A percentile compares a stretch with the other conserved stretches of the same genome.
Evolutionary conservation across 371 early-diverging fungal genomes (phyloP).

Genomic region (Basidiobolus meristosporus): DNA sequence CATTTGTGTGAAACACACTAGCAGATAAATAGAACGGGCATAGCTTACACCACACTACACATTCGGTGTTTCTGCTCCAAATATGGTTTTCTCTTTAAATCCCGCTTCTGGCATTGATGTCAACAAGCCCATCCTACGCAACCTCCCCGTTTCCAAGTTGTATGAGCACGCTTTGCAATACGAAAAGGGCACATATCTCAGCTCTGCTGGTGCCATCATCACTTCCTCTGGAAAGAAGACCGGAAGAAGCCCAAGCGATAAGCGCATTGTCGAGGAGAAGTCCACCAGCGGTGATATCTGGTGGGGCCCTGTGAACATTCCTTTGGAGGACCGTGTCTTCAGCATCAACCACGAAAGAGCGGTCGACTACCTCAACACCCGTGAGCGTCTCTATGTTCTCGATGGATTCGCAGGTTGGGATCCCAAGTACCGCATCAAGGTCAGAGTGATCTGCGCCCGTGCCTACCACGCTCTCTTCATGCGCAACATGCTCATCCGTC

Average conservation of each 20-base stretch:
- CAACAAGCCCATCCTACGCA: slow-evolving; percentile 1
- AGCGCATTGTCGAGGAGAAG: slow-evolving; percentile 88
- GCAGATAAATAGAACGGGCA: too few species aligned
- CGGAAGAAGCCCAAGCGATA: slow-evolving; percentile 78
- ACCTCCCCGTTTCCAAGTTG: slow-evolving; percentile 48
- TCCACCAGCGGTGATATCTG: slow-evolving; percentile 67
- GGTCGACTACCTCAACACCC: slow-evolving; percentile 89
- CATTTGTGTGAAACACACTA: too few species aligned
- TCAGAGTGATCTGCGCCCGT: slow-evolving; percentile 84
- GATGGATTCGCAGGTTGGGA: slow-evolving; percentile 93
- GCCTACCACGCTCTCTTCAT: slow-evolving; percentile 96
- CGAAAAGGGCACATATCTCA: slow-evolving; percentile 76
- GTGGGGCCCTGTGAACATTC: slow-evolving; percentile 97
- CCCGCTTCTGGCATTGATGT: neutral
- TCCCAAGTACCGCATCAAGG: slow-evolving; percentile 87
- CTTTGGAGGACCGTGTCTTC: slow-evolving; percentile 72
- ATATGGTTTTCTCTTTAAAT: too few species aligned
- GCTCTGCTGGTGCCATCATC: slow-evolving; percentile 78
- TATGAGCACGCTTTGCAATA: slow-evolving; percentile 86
- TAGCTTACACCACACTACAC: too few species aligned
- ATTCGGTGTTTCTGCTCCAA: too few species aligned
- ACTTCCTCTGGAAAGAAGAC: slow-evolving; percentile 82
- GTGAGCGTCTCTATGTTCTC: slow-evolving; percentile 81
- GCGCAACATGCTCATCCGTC: too few species aligned
- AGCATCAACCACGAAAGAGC: slow-evolving; percentile 90